Base-by-base conservation (phyloP, 345 rosid species). In the Citrus inodora region DNA sequence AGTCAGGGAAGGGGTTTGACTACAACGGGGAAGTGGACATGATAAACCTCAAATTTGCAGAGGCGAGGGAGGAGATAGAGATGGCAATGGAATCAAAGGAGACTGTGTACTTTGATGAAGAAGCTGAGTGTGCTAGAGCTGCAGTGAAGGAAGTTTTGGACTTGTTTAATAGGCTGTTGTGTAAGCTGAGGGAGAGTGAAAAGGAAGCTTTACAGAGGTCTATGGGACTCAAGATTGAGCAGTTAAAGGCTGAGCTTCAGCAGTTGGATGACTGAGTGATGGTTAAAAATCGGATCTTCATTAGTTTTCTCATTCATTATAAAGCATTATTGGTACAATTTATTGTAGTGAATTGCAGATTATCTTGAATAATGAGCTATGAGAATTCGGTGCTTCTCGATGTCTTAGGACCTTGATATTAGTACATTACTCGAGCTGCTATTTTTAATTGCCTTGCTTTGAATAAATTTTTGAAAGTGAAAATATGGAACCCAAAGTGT, bases 31-130 rank as follows among this genome's bases (percentile, higher is more conserved):
- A 87, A 5, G 97, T 96, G 46, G 98, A 94, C 84, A 66, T 73
- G 86, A 92, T 96, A 76, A 94, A 96, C 89, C 91, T 90, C 78
- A 92, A 91, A 82, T 96, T 96, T 77, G 99, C 91, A 16, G 98
- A 96, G 86, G 99, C 99, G n/a, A 93, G 99, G 67, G 97, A 96
- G 82, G 99, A 96, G 93, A 91, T 94, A 70, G 97, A 96, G 74
- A 87, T 89, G 95, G 97, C 98, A n/a, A 87, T 90, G 97, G 99
- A 94, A 6, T 88, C 98, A 9, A 96, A 96, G 30, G 99, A 96
- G 84, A 94, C 98, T 14, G 92, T 94, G 65, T 96, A 92, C 82
- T 96, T 96, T 84, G 68, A 96, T 71, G 99, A 96, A 77, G 98
- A 96, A 78, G 97, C 97, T 7, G 97, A 90, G 79, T 91, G 94